Evolutionary conservation across 2,329 filamentous ascomycete genomes (phyloP).

Genomic region (Fusarium camptoceras): DNA sequence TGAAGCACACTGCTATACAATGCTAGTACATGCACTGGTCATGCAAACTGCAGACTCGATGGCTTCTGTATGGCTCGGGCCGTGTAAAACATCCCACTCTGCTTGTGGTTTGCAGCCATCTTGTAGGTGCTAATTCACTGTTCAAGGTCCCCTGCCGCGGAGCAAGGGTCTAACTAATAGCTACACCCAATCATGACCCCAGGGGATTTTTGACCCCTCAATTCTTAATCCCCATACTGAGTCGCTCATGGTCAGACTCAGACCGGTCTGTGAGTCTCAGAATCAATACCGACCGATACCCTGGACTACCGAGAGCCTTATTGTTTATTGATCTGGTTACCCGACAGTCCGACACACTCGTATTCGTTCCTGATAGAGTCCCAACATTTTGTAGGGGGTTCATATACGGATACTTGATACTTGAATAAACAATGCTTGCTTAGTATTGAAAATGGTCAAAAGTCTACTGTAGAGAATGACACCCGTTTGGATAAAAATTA

Average conservation of each 20-base stretch:
- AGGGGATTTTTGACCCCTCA: slow-evolving; percentile 19
- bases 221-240: slow-evolving; percentile 33
- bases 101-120: slow-evolving; percentile 15
- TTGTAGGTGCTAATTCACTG: slow-evolving; percentile 6
- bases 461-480: background rate
- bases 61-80: slow-evolving; percentile 28
- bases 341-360: background rate
- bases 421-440: background rate
- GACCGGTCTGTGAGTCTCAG: slow-evolving; percentile 9
- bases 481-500: background rate
- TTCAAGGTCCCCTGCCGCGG: slow-evolving; percentile 25
- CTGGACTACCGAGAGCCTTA: slow-evolving; percentile 1
- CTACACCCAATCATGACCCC: slow-evolving; percentile 21
- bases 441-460: background rate
- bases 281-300: background rate
- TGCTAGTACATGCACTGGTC: slow-evolving; percentile 6
- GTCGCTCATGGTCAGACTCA: slow-evolving; percentile 19
- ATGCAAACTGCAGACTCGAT: slow-evolving; percentile 12
- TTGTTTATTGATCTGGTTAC: background rate
- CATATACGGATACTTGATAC: background rate
- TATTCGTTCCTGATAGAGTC: background rate
- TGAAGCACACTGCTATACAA: background rate
- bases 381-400: background rate
- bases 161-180: slow-evolving; percentile 25
- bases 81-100: slow-evolving; percentile 32